Base-by-base conservation (phyloP, 441 rosid species). In the Manihot esculenta region DNA sequence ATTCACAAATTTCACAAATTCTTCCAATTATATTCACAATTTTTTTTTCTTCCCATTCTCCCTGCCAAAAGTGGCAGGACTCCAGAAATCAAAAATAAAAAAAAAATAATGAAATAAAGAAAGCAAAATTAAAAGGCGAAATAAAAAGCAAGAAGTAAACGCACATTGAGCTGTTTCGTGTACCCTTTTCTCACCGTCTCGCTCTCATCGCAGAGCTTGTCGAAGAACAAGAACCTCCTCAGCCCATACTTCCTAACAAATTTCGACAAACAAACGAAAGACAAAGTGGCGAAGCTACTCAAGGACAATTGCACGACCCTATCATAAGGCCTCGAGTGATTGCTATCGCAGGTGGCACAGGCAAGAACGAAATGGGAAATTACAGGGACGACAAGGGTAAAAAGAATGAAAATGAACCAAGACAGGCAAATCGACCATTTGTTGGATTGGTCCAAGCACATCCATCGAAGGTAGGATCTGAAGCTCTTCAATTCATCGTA, bases 161-260 rank as follows among this genome's bases (percentile, higher is more conserved):
- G 60, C 77, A 94, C 99, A 80, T 89, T 83, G 85, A 94, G 97
- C 77, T 86, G 89, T 45, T 69, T 79, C 7, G 87, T 88, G 86
- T 94, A 90, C 15, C 87, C 87, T 1, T 67, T 68, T 0, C 97
- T 76, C 0, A 90, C 97, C 11, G 85, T 85, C 72, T 88, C 95
- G 85, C 97, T 92, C 71, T 90, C 99, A 75, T 88, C 89, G 63
- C 89, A 88, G 7, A 94, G 97, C 84, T 90, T 92, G 54, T 94
- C 99, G 33, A 94, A 81, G 84, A 94, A 94, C 67, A 94, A 78
- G 73, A 94, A 94, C 68, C 97, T 70, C 30, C 93, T 68, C 21
- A 89, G 74, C 26, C 97, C 99, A 61, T 78, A 90, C 74, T 77
- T 84, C 77, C 80, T 83, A 9, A 89, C 79, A 41, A 92, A 94